Conservation (phyloP, 768 basidiomycete genomes). For the Boletus vinaceobasis region DNA sequence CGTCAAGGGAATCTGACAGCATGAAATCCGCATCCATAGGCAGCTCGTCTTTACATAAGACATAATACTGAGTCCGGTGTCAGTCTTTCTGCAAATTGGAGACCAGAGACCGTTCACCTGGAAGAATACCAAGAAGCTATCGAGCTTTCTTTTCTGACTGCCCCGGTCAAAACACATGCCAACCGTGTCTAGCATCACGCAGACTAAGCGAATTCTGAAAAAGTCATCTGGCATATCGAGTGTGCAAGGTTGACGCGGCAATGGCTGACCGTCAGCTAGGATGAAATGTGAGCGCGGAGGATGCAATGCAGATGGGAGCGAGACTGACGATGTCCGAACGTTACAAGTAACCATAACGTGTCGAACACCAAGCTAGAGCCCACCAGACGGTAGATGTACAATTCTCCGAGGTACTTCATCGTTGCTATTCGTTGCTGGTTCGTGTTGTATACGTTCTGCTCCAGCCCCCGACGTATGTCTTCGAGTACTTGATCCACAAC, state of each 20-base stretch:
- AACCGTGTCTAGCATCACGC: conserved; percentile 90
- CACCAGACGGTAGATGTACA: conserved; percentile 93
- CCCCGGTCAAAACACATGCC: conserved; percentile 98
- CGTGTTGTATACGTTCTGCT: conserved; percentile 91
- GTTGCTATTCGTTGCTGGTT: conserved; percentile 92
- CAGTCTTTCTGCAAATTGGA: conserved; percentile 1
- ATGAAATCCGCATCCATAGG: conserved; percentile 99
- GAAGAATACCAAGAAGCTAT: conserved; percentile 90
- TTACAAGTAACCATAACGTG: conserved; percentile 89
- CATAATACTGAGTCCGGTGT: conserved; percentile 58
- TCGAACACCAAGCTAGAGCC: conserved; percentile 91
- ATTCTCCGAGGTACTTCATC: conserved; percentile 92
- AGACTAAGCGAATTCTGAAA: conserved; percentile 89
- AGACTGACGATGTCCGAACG: conserved; percentile 90
- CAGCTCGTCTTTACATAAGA: conserved; percentile 82
- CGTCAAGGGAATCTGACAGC: conserved; percentile 92
- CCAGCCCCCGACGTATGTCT: conserved; percentile 84
- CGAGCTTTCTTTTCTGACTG: conserved; percentile 86
- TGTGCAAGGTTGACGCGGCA: conserved; percentile 68
- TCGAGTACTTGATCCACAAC: conserved; percentile 95
- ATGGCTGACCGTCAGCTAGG: conserved; percentile 83
- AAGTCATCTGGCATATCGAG: conserved; percentile 95
- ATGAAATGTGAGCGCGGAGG: conserved; percentile 11
- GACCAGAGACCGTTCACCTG: conserved; percentile 53
- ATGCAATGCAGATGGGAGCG: background rate